Evolutionary conservation across 129 eudicot species (phyloP).

Genomic region (Heracleum sosnowskyi): DNA sequence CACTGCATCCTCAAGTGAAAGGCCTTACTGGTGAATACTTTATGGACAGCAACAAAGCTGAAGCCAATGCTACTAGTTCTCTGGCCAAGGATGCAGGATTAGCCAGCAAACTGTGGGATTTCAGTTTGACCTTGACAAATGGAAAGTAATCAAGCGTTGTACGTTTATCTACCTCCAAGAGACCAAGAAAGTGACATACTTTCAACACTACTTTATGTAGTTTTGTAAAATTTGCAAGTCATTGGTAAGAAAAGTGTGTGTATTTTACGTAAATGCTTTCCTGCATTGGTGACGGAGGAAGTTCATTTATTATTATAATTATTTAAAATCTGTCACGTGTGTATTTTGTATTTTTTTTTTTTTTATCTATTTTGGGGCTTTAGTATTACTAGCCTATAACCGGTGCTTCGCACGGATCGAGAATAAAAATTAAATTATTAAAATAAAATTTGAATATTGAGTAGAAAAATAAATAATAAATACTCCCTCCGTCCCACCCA

Average conservation of each 20-base stretch:
- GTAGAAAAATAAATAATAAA: too few species aligned
- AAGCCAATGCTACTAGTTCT: not conserved
- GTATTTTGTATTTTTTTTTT: too few species aligned
- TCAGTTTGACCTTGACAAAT: conserved; percentile 10
- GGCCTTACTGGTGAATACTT: conserved; percentile 7
- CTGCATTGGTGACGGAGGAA: too few species aligned
- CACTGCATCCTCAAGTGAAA: conserved; percentile 8
- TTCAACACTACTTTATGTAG: not conserved
- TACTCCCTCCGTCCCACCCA: too few species aligned
- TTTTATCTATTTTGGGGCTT: too few species aligned
- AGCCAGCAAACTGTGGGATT: conserved; percentile 12
- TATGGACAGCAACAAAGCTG: conserved; percentile 9
- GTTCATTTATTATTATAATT: too few species aligned
- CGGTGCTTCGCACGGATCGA: too few species aligned
- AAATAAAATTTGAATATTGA: too few species aligned
- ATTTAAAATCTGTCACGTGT: too few species aligned
- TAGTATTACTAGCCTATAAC: too few species aligned
- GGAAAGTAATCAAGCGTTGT: not conserved
- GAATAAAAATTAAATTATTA: too few species aligned
- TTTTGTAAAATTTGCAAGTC: not conserved
- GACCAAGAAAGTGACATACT: not conserved
- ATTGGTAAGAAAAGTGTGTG: not conserved
- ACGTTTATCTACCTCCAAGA: not conserved
- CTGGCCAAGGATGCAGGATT: conserved; percentile 8
- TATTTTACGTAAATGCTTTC: too few species aligned